A percentile compares a stretch with the other conserved stretches of the same genome.
phyloP scores from a whole-genome alignment of 495 filamentous ascomycete species.

The Massariosphaeria phaeospora region DNA sequence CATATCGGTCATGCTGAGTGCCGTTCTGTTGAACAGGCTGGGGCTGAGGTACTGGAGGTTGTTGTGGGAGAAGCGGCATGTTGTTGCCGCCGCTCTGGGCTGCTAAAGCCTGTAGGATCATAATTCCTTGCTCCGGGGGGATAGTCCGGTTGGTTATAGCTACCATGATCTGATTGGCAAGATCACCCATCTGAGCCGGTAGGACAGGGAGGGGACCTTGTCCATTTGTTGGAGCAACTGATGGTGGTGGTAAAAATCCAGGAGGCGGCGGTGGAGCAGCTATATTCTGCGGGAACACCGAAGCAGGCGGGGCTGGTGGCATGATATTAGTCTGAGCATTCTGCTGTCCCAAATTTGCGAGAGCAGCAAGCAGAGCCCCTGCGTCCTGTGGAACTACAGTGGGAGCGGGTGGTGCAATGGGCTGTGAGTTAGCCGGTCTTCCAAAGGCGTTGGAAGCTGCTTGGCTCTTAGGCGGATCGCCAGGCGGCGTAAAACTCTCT shows the following conservation, averaged over 20 bases:
- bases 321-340: constrained; percentile 12
- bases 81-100: neutral
- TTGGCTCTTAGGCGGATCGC: constrained; percentile 17
- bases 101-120: constrained; percentile 14
- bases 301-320: constrained; percentile 11
- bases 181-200: neutral
- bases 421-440: constrained; percentile 1
- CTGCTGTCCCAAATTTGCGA: constrained; percentile 32
- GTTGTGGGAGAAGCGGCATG: constrained; percentile 3
- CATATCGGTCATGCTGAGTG: constrained; percentile 10
- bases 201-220: neutral
- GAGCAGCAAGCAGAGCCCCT: constrained; percentile 34
- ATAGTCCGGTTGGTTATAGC: constrained; percentile 12
- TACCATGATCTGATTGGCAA: constrained; percentile 17
- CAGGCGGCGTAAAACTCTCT: constrained; percentile 24
- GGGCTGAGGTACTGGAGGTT: neutral
- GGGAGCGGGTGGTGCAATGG: constrained; percentile 5
- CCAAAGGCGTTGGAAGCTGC: neutral
- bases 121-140: constrained; percentile 27
- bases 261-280: constrained; percentile 16
- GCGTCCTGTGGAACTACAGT: constrained; percentile 28
- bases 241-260: constrained; percentile 14
- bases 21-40: constrained; percentile 17
- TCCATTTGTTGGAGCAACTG: constrained; percentile 1
- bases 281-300: constrained; percentile 18